A percentile compares a stretch with the other conserved stretches of the same genome.
Conservation (phyloP, 305 asterid species). For the Vinca major region DNA sequence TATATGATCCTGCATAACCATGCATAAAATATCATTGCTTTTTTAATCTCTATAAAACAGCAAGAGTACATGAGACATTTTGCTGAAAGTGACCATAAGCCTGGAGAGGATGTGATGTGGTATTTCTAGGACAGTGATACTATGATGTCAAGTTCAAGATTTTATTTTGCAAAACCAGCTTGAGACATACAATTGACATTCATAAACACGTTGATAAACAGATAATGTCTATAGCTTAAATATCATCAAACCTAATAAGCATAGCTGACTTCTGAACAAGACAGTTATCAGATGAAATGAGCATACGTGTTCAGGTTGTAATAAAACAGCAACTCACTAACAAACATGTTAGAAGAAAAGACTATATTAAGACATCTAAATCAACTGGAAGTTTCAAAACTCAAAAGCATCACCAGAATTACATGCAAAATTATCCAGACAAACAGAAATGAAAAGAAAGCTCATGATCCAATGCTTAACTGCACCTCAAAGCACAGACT, state of each 20-base stretch:
- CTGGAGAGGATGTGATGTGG: neutral
- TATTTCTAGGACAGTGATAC: neutral
- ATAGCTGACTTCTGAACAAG: neutral
- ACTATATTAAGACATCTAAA: too few relatives aligned
- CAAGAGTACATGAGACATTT: neutral
- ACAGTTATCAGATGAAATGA: neutral
- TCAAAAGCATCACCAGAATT: neutral
- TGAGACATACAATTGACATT: neutral
- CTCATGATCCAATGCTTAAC: neutral
- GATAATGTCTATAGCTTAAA: neutral
- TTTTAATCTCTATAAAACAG: neutral
- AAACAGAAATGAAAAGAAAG: neutral
- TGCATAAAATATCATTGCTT: neutral
- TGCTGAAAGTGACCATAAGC: neutral
- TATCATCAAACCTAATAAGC: neutral
- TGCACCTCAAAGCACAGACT: neutral
- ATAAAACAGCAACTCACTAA: neutral
- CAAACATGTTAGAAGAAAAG: too few relatives aligned
- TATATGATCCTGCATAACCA: neutral
- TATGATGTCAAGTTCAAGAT: neutral
- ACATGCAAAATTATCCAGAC: neutral
- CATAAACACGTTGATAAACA: conserved; percentile 2
- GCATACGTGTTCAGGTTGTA: neutral
- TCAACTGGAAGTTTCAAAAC: too few relatives aligned
- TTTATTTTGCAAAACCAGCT: neutral